A percentile compares a stretch with the other conserved stretches of the same genome.
Conservation (phyloP, 805 yeast species). For the Candida coleopterorum region DNA sequence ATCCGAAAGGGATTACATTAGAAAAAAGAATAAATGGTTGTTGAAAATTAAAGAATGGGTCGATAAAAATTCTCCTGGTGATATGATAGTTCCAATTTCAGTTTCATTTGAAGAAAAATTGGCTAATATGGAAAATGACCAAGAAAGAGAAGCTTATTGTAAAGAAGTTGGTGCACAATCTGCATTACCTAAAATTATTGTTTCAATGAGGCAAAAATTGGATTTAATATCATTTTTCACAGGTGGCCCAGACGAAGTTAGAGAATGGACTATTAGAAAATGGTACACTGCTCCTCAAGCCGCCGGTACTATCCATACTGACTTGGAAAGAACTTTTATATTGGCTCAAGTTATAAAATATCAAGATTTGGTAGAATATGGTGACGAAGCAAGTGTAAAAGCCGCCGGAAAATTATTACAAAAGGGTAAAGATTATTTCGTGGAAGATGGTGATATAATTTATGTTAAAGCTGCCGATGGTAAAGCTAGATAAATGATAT, state of each 20-base stretch:
- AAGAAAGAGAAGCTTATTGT: constrained; percentile 72
- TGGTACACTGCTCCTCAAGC: constrained; percentile 98
- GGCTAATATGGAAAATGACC: constrained; percentile 81
- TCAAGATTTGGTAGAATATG: constrained; percentile 64
- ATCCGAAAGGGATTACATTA: constrained; percentile 81
- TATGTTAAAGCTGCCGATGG: constrained; percentile 95
- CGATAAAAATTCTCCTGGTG: constrained; percentile 78
- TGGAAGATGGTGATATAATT: constrained; percentile 91
- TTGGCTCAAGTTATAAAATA: constrained; percentile 90
- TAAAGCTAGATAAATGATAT: constrained; percentile 49
- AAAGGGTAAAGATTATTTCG: constrained; percentile 93
- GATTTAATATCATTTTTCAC: constrained; percentile 93
- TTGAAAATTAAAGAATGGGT: constrained; percentile 86
- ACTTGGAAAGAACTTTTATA: constrained; percentile 90
- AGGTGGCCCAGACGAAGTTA: constrained; percentile 92
- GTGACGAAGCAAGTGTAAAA: constrained; percentile 76
- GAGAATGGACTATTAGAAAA: constrained; percentile 95
- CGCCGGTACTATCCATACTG: constrained; percentile 97
- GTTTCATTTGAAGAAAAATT: constrained; percentile 90
- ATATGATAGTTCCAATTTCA: constrained; percentile 83
- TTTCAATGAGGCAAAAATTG: constrained; percentile 80
- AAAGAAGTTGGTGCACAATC: constrained; percentile 68
- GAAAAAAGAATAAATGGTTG: constrained; percentile 85
- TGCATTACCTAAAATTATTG: constrained; percentile 81
- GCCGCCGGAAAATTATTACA: constrained; percentile 84